Percentiles rank a stretch among this genome's conserved stretches.
Evolutionary conservation across 176 grass and related monocot species (phyloP).

Genomic region (Carex myosuroides): DNA sequence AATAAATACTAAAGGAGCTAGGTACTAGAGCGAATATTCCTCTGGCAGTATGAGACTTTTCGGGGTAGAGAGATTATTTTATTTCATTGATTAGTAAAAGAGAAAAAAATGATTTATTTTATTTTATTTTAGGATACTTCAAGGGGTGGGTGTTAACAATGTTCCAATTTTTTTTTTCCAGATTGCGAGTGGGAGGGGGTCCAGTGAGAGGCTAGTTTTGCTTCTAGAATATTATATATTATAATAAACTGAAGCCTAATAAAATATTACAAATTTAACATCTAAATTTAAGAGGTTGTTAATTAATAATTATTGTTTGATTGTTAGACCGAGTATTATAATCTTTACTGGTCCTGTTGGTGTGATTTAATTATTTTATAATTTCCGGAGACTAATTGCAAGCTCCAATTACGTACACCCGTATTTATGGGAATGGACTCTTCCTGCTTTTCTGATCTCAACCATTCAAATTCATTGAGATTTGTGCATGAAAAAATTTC

Average conservation of each 20-base stretch:
- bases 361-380: not conserved
- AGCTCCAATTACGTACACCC: not conserved
- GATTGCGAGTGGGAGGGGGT: not conserved
- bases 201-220: not conserved
- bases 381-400: not conserved
- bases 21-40: conserved; percentile 3
- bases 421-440: no score
- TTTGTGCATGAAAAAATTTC: no score
- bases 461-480: no score
- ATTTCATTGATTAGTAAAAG: not conserved
- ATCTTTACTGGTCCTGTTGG: not conserved
- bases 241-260: conserved; percentile 4
- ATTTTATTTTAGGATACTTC: not conserved
- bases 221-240: conserved; percentile 14
- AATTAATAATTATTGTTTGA: conserved; percentile 17
- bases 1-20: not conserved
- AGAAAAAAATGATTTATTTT: not conserved
- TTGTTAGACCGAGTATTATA: not conserved
- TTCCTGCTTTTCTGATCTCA: no score
- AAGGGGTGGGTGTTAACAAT: not conserved
- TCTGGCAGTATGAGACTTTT: not conserved
- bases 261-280: conserved; percentile 11
- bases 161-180: not conserved
- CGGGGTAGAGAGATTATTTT: not conserved
- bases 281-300: conserved; percentile 19